phyloP scores from a whole-genome alignment of 495 filamentous ascomycete genomes.

The Tetracladium setigerum region DNA sequence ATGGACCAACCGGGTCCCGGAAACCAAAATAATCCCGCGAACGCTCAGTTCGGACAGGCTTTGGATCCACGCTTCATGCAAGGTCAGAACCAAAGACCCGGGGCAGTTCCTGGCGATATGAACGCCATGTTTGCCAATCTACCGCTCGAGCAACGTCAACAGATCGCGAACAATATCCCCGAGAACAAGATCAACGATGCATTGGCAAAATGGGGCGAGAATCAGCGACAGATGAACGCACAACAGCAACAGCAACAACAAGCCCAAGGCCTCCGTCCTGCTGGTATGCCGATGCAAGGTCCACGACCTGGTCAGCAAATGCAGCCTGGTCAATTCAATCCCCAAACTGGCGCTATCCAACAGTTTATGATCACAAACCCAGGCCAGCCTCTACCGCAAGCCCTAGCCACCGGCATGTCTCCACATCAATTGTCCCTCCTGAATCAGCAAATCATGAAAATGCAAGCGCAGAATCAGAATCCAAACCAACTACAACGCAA shows the following conservation, averaged over 20 bases:
- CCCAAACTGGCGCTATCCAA: slow-evolving; percentile 20
- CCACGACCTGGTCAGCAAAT: slow-evolving; percentile 15
- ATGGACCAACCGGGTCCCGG: slow-evolving; percentile 25
- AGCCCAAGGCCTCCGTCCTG: slow-evolving; percentile 19
- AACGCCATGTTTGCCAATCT: slow-evolving; percentile 32
- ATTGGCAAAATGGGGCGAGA: slow-evolving; percentile 30
- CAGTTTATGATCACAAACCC: slow-evolving; percentile 23
- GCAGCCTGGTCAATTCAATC: slow-evolving; percentile 26
- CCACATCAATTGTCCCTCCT: slow-evolving; percentile 28
- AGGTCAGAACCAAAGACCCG: slow-evolving; percentile 23
- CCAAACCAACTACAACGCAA: slow-evolving; percentile 1
- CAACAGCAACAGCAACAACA: slow-evolving; percentile 9
- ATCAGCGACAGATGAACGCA: not conserved
- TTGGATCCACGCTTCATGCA: slow-evolving; percentile 38
- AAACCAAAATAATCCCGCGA: slow-evolving; percentile 27
- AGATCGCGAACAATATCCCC: slow-evolving; percentile 22
- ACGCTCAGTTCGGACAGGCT: slow-evolving; percentile 27
- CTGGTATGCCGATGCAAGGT: slow-evolving; percentile 19
- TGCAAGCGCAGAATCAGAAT: slow-evolving; percentile 18
- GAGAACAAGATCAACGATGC: slow-evolving; percentile 35
- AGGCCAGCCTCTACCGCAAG: slow-evolving; percentile 19
- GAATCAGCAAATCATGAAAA: slow-evolving; percentile 26
- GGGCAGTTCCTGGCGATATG: slow-evolving; percentile 22
- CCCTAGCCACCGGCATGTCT: slow-evolving; percentile 26
- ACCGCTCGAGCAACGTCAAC: slow-evolving; percentile 22